Evolutionary conservation across 2,329 filamentous ascomycete genomes (phyloP), one percentile per base, ranked within the genome.

Genomic region (Escovopsis sp.): DNA sequence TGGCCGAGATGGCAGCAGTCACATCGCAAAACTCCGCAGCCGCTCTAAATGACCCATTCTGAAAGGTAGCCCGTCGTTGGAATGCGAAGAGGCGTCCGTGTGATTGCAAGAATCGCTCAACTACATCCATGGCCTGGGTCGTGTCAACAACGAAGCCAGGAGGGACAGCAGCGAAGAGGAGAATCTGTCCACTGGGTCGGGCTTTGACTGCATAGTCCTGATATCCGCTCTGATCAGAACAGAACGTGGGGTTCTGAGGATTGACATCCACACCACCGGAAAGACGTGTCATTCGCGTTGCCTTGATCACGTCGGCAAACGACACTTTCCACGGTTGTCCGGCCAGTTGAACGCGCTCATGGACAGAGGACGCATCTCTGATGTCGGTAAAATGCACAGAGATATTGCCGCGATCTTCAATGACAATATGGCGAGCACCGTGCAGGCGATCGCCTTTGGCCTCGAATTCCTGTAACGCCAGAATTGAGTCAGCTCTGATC

Each of bases 311-410:
- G 25, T 34, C 36, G 28, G 34, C 34, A 31, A 39, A 59, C 4
- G 41, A 39, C 1, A 50, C 41, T 32, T 51, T 48, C 69, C 71
- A 76, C 25, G 57, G 55, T 10, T 60, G 53, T 31, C 57, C 56
- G 25, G 57, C 51, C 14, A 63, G 44, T 2, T 58, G 54, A 19
- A 69, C 50, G 34, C 65, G 66, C 11, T 63, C 55, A 37, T 64
- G 58, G 7, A 68, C 62, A 23, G 61, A 58, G 35, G 61, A 66
- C 6, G 75, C 64, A 49, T 79, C 73, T 34, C 70, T 64, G 34
- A 77, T 66, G 45, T 80, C 75, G 6, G 62, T 56, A 44, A 79
- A 76, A 4, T 63, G 65, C 17, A 76, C 54, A 38, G 65, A 69
- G 21, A 73, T 60, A n/a, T n/a, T n/a, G 33, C 57, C 63, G 4